Evolutionary conservation across 2,329 filamentous ascomycete genomes (phyloP), one percentile per base, ranked within the genome.

Genomic region (Bimuria novae-zelandiae): DNA sequence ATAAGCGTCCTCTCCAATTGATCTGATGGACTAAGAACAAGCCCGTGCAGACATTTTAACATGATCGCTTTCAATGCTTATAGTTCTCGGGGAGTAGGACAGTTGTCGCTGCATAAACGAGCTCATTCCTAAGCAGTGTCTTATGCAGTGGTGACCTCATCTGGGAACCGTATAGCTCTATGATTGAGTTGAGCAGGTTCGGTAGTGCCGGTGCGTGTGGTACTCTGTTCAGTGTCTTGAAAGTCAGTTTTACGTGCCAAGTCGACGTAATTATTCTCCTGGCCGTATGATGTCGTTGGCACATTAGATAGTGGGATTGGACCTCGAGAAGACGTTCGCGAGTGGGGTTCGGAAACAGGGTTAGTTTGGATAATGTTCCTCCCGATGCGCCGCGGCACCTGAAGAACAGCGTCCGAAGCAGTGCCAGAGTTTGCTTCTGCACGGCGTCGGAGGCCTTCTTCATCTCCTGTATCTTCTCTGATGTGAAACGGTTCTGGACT

Each of bases 381-480:
- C 14, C 73, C 73, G 43, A 75, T 75, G 17, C 67, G 65, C 32
- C 66, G 65, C n/a, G n/a, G n/a, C 12, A 74, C 64, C 4, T 60
- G 62, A 0, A 68, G 70, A 7, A 71, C 52, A 7, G 59, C 54
- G 40, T 64, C 63, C 16, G 59, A 59, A 1, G 55, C 56, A 7
- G 49, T 60, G 12, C 61, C 62, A 3, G 63, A 60, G 14, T 25
- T 25, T 35, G 56, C 59, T 5, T 63, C 68, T 14, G 61, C 56
- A 7, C 64, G 63, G 49, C 62, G 59, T 19, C 66, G 60, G 5
- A 70, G 46, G n/a, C 60, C 56, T 8, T 51, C 45, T 7, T 70
- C 55, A 8, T 64, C 55, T n/a, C 54, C 49, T 1, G 50, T 55
- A 23, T 54, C 39, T 12, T 56, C 53, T 22, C 59, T 39, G 37